Base-by-base conservation (phyloP, 768 basidiomycete species). In the Ramaria rubella region DNA sequence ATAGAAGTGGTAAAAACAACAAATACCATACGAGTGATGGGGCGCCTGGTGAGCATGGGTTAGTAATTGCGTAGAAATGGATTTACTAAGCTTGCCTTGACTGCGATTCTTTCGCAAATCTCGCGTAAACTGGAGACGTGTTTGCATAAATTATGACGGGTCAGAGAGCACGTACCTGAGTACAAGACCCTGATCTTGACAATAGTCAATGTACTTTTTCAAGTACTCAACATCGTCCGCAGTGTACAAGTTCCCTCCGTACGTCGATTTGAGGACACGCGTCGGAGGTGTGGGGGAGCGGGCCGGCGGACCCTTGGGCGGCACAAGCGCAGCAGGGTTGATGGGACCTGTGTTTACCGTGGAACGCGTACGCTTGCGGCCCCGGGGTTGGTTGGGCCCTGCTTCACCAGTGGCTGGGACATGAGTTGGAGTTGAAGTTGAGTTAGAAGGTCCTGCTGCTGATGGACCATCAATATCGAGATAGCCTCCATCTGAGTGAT, bases 171-270 rank as follows among this genome's bases (percentile, higher is more conserved):
- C 70, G 44, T 54, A 86, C 86, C 86, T 90, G 43, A 93, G 73
- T 8, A 91, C 87, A 7, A 90, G 69, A 34, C 90, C 90, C 68
- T 91, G 86, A 55, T 91, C 88, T 64, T 90, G 89, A 64, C 90
- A 93, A 63, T 90, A 93, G 62, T 91, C 88, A 45, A 93, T 93
- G 66, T 93, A 93, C 66, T 83, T 86, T 65, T 90, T 90, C 59
- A 93, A 77, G 67, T 92, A 93, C 33, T 81, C 55, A 40, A 93
- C 81, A 65, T 93, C 90, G 48, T 92, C 90, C 1, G 84, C 77
- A 0, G 90, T 93, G 64, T 93, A 93, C 36, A 91, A 67, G 65
- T 93, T 92, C 14, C 90, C 90, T 43, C 90, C 90, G 63, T 91
- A 92, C 0, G 90, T 91, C 63, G 90, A 92, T 70, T 90, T 91